Evolutionary conservation across 2,329 filamentous ascomycete genomes (phyloP), one percentile per base, ranked within the genome.

Genomic region (Xylariales sp.): DNA sequence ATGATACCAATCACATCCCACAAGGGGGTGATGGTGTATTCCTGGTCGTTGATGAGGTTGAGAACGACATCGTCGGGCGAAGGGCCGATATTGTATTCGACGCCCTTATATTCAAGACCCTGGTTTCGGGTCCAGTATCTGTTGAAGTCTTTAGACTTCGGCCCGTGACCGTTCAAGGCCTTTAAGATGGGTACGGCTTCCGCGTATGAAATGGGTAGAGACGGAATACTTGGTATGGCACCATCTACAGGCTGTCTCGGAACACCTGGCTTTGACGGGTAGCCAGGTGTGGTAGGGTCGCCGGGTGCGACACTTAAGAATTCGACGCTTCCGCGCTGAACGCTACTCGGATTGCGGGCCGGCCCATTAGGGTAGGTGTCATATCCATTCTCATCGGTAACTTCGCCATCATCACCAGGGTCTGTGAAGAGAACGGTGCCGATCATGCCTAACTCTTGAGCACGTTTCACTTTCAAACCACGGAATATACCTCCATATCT

Each of bases 1-100:
- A 98, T 87, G 33, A 93, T 72, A 32, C 91, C 91, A 49, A 97
- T 91, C 3, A 93, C 87, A 57, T 98, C 85, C 89, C 89, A 95
- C 39, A 91, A 69, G 4, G 86, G 85, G 0, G 85, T 93, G 1
- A 78, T 91, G 11, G 80, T 79, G 56, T 95, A 93, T 33, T 88
- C 79, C 64, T 94, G 88, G 54, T 88, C 71, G 54, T 91, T 95
- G 55, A 76, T 73, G 29, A 87, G 73, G 56, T 89, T 88, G 41
- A 93, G 68, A 1, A 80, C 78, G 2, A 91, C 57, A 40, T 78
- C 64, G 12, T 86, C 78, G 0, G 90, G 87, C 0, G 88, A 84
- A 1, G 89, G 89, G 1, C 89, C 89, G 43, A 95, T 78, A 59
- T 88, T 86, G 67, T 95, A 95, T 10, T 88, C 62, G 12, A 95